Evolutionary conservation across 805 yeast species (phyloP), one percentile per base, ranked within the genome.

Genomic region (Diddensiella caesifluorescens): DNA sequence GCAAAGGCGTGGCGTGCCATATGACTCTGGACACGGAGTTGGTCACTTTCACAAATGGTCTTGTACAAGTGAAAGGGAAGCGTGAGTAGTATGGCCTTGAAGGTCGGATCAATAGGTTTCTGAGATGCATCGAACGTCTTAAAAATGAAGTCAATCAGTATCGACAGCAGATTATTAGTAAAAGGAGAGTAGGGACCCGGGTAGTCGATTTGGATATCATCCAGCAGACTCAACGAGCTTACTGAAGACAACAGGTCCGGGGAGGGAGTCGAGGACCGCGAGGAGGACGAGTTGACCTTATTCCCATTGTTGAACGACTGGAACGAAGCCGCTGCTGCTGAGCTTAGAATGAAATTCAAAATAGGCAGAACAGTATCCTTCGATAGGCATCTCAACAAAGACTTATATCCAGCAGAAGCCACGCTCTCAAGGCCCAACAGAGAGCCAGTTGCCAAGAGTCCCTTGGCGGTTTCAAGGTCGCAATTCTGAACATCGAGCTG

Each of bases 1-100:
- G 64, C 65, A 44, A 61, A 54, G 3, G 45, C 31, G 42, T 59
- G 56, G 21, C 63, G 48, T 23, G 56, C 62, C 62, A 56, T 60
- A 15, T 52, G 56, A 32, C 49, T 50, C 13, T 47, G 49, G 31
- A 53, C 54, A 10, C 30, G 35, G 21, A 60, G 50, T 12, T 34
- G 22, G 21, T 58, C 59, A 34, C 48, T 42, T 41, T 62, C 66
- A 35, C 55, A 41, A 19, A 62, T 44, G 19, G 40, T 23, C 45
- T 61, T 60, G 52, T 50, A 53, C 25, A 57, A 35, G 5, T 33
- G 39, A 42, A 57, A 61, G 2, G 66, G 65, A 27, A 59, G 46
- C 9, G 39, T 38, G 10, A 49, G 32, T 13, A 59, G 38, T 12
- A 57, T 30, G 10, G 49, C 27, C 35, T 38, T 31, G 32, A 50